Conservation (phyloP, 2,329 filamentous ascomycete species). For the Atkinsonella texensis region DNA sequence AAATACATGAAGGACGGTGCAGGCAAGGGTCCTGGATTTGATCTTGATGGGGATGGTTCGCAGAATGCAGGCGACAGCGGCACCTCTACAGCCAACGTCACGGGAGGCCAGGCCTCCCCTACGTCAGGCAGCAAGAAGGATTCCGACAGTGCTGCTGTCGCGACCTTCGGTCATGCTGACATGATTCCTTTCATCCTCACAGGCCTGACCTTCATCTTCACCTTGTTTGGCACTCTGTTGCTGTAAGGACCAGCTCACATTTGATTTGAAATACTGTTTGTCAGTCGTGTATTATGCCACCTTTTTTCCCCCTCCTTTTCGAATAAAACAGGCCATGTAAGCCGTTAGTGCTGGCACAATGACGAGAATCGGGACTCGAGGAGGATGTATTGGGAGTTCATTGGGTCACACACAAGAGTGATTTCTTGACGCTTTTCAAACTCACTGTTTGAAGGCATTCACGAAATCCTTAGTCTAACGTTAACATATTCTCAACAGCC, state of each 20-base stretch:
- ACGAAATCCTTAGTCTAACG: slow-evolving; percentile 2
- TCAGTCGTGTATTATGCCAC: slow-evolving; percentile 5
- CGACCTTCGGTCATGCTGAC: slow-evolving; percentile 16
- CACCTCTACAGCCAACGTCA: slow-evolving; percentile 31
- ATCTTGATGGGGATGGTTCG: slow-evolving; percentile 38
- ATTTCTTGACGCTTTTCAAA: background rate
- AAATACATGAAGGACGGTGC: slow-evolving; percentile 43
- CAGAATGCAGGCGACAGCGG: slow-evolving; percentile 37
- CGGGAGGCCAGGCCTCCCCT: slow-evolving; percentile 19
- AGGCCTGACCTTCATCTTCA: slow-evolving; percentile 23
- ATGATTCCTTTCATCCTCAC: slow-evolving; percentile 23
- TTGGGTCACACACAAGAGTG: background rate
- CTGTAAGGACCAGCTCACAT: slow-evolving; percentile 20
- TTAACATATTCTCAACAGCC: background rate
- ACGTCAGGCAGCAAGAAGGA: slow-evolving; percentile 12
- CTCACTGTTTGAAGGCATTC: background rate
- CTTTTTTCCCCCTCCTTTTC: slow-evolving; percentile 6
- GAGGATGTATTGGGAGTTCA: background rate
- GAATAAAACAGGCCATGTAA: slow-evolving; percentile 1
- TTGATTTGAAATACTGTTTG: background rate
- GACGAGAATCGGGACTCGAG: background rate
- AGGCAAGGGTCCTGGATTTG: slow-evolving; percentile 40
- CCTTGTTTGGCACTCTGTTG: slow-evolving; percentile 27
- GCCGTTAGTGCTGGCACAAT: slow-evolving; percentile 3
- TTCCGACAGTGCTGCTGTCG: slow-evolving; percentile 19